Evolutionary conservation across 371 early-diverging fungal species (phyloP), one percentile per base, ranked within the genome.

Genomic region (Dichotomocladium elegans): DNA sequence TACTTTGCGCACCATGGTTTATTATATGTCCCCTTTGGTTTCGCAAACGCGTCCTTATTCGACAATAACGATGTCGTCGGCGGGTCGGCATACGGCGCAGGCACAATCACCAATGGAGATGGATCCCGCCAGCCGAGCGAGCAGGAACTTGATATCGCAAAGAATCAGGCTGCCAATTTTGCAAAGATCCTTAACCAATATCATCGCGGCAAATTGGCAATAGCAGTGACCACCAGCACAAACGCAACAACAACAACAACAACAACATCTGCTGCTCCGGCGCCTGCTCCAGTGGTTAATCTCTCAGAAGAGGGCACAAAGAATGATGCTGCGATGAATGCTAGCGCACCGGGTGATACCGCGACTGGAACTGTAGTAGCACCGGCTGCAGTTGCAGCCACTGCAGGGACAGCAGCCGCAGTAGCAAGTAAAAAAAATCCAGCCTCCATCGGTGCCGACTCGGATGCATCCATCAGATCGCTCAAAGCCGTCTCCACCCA

Each of bases 1-100:
- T 81, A 79, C 51, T 77, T 91, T 41, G 83, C 77, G 14, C 93
- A 93, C 68, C 91, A 89, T 54, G 94, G 93, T 4, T 77, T 93
- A 55, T 66, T 81, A 41, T 93, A 80, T 53, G 89, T 92, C 10
- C 91, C 93, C 3, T 64, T 90, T 47, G 89, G 89, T 4, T 85
- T 70, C 47, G 63, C 74, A 11, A 75, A 70, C 53, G 54, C 74
- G 1, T 44, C 48, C 22, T 41, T 77, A 33, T 70, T 66, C 27
- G 58, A 63, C 46, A 65, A 58, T 21, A 41, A 41, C 8, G 74
- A 69, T 30, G 72, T 77, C 2, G 43, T 77, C 29, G 91, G 91
- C 44, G 91, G 90, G 0, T 74, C 80, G 34, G 78, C 92, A 4
- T 93, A 84, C 72, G 94, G 93, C 52, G 87, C 82, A 46, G 86